Evolutionary conservation across 352 stramenopile genomes (phyloP).

Genomic region (Pythium guiyangense): DNA sequence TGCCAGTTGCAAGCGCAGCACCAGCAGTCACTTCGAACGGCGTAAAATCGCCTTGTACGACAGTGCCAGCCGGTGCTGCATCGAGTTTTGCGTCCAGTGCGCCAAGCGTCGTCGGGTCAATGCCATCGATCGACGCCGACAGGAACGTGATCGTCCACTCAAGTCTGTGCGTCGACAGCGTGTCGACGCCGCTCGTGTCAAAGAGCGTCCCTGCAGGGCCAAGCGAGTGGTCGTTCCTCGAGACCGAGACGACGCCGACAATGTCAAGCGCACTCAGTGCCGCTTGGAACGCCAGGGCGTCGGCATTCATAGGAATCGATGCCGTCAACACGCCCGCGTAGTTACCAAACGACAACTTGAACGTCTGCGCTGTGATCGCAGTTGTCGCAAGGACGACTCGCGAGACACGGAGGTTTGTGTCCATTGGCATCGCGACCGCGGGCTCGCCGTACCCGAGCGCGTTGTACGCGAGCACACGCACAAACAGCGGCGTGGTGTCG

Average conservation of each 20-base stretch:
- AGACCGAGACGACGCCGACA: constrained; percentile 54
- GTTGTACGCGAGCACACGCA: constrained; percentile 85
- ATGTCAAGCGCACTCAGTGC: constrained; percentile 45
- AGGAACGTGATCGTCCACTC: constrained; percentile 80
- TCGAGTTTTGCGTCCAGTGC: constrained; percentile 27
- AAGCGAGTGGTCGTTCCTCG: constrained; percentile 55
- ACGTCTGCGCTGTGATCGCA: constrained; percentile 36
- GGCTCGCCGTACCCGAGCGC: constrained; percentile 61
- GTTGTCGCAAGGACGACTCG: constrained; percentile 32
- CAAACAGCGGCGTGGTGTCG: constrained; percentile 59
- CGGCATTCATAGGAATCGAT: constrained; percentile 42
- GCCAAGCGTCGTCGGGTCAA: constrained; percentile 48
- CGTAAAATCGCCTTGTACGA: constrained; percentile 18
- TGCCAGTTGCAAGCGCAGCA: constrained; percentile 7
- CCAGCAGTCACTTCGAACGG: constrained; percentile 29
- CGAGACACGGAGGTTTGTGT: constrained; percentile 47
- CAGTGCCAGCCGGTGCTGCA: constrained; percentile 10
- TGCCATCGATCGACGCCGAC: constrained; percentile 32
- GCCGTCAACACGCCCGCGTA: constrained; percentile 29
- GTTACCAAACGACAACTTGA: constrained; percentile 56
- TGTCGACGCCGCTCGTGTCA: constrained; percentile 44
- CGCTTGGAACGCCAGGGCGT: constrained; percentile 41
- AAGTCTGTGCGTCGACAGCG: constrained; percentile 33
- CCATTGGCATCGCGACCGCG: constrained; percentile 29
- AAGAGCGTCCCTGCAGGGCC: constrained; percentile 31